phyloP scores from a whole-genome alignment of 495 filamentous ascomycete genomes.

The Venustampulla echinocandica region DNA sequence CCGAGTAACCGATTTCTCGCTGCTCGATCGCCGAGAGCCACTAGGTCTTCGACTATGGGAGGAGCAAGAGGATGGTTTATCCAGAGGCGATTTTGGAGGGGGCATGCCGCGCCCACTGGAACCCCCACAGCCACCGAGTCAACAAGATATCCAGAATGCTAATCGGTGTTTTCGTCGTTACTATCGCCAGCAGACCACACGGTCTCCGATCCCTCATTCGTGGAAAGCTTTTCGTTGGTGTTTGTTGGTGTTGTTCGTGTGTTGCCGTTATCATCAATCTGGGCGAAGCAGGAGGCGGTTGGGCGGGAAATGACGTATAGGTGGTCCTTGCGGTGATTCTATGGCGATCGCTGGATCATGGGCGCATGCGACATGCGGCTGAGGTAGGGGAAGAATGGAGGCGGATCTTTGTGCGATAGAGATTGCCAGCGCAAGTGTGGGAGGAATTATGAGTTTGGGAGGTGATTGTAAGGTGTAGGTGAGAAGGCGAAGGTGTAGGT shows the following conservation, averaged over 20 bases:
- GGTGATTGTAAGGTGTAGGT: too few relatives aligned
- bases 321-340: too few relatives aligned
- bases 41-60: constrained; percentile 19
- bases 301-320: too few relatives aligned
- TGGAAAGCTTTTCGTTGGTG: background rate
- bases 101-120: constrained; percentile 20
- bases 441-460: too few relatives aligned
- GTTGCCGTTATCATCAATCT: too few relatives aligned
- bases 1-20: constrained; percentile 12
- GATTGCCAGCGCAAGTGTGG: too few relatives aligned
- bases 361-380: too few relatives aligned
- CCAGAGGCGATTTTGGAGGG: constrained; percentile 23
- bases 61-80: constrained; percentile 22
- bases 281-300: too few relatives aligned
- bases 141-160: background rate
- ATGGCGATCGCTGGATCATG: too few relatives aligned
- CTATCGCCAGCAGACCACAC: background rate
- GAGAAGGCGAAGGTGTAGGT: too few relatives aligned
- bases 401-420: too few relatives aligned
- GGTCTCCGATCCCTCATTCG: constrained; percentile 13
- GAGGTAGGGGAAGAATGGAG: too few relatives aligned
- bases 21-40: constrained; percentile 12
- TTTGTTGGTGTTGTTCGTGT: background rate
- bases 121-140: constrained; percentile 3
- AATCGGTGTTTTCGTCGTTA: constrained; percentile 2